A percentile compares a stretch with the other conserved stretches of the same genome.
Conservation (phyloP, 2,329 filamentous ascomycete species). For the Epichloe aotearoae region DNA sequence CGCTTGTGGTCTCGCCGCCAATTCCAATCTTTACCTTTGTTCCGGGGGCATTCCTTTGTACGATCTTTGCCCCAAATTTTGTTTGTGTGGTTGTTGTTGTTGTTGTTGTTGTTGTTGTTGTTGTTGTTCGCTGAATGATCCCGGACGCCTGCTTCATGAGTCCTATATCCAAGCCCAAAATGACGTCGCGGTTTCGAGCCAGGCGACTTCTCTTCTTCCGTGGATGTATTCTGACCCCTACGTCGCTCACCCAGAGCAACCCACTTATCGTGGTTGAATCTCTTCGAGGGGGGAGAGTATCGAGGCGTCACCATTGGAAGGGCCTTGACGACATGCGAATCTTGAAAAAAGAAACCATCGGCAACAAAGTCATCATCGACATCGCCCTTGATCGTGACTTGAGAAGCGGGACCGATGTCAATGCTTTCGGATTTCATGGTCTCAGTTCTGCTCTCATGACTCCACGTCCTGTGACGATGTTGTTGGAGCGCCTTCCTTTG, state of each 20-base stretch:
- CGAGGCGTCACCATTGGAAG: constrained; percentile 29
- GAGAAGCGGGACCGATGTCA: constrained; percentile 11
- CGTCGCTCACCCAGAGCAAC: constrained; percentile 73
- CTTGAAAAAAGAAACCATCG: constrained; percentile 67
- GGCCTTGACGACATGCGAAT: constrained; percentile 32
- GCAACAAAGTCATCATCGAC: constrained; percentile 53
- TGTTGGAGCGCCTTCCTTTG: constrained; percentile 44
- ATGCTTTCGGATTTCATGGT: constrained; percentile 10
- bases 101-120: constrained; percentile 15
- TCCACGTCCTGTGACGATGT: constrained; percentile 66
- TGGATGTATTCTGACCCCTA: constrained; percentile 46
- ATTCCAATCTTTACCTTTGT: constrained; percentile 45
- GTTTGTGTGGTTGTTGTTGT: constrained; percentile 11
- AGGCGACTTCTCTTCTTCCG: constrained; percentile 36
- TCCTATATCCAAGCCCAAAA: constrained; percentile 33
- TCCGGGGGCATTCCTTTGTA: constrained; percentile 41
- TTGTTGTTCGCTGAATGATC: constrained; percentile 27
- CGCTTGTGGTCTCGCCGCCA: constrained; percentile 47
- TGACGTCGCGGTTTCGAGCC: constrained; percentile 36
- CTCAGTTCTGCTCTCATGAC: constrained; percentile 51
- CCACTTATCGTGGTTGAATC: constrained; percentile 66
- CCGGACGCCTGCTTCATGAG: constrained; percentile 34
- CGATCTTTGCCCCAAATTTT: constrained; percentile 29
- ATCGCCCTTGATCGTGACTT: constrained; percentile 29
- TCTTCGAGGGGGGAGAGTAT: constrained; percentile 58